A percentile compares a stretch with the other conserved stretches of the same genome.
These are phyloP conservation scores for Jackrogersella minutella DNA, from an alignment of 495 filamentous ascomycete genomes.

Conservation along the genomic window DNA sequence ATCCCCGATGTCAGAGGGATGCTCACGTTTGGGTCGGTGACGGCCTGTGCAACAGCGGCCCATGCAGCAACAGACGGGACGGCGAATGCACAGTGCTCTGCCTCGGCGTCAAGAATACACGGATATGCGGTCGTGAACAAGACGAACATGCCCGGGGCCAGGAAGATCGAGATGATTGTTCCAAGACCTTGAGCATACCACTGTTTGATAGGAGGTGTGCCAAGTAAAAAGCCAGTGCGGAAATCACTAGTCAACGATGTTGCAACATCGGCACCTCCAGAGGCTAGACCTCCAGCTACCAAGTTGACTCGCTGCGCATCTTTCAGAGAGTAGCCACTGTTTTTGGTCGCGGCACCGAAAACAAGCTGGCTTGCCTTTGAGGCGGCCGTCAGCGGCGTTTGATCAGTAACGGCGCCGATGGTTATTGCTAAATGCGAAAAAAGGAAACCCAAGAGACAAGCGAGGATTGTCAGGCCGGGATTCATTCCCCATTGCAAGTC, in stretches of 20 bases:
- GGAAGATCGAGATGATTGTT: conserved; percentile 66
- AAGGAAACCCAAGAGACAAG: conserved; percentile 69
- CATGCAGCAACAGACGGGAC: conserved; percentile 71
- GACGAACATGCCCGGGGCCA: conserved; percentile 69
- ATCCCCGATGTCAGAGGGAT: conserved; percentile 65
- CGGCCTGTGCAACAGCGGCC: conserved; percentile 70
- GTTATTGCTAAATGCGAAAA: conserved; percentile 75
- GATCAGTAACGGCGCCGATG: conserved; percentile 68
- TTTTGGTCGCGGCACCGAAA: conserved; percentile 67
- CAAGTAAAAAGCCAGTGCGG: conserved; percentile 68
- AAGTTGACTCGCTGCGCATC: conserved; percentile 69
- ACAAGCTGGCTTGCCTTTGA: conserved; percentile 74
- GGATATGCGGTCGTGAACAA: conserved; percentile 72
- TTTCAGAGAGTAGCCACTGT: conserved; percentile 52
- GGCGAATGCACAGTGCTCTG: conserved; percentile 59
- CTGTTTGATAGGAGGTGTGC: conserved; percentile 68
- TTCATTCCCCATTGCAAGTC: conserved; percentile 68
- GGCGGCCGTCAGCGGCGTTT: conserved; percentile 69
- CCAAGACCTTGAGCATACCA: conserved; percentile 70
- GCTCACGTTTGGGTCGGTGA: conserved; percentile 65
- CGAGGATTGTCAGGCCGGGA: conserved; percentile 67
- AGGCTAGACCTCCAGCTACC: conserved; percentile 67
- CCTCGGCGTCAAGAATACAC: conserved; percentile 61
- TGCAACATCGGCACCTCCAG: conserved; percentile 65
- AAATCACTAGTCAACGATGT: conserved; percentile 64